Base-by-base conservation (phyloP, 1,139 yeast genomes). In the Sporopachydermia cereana region DNA sequence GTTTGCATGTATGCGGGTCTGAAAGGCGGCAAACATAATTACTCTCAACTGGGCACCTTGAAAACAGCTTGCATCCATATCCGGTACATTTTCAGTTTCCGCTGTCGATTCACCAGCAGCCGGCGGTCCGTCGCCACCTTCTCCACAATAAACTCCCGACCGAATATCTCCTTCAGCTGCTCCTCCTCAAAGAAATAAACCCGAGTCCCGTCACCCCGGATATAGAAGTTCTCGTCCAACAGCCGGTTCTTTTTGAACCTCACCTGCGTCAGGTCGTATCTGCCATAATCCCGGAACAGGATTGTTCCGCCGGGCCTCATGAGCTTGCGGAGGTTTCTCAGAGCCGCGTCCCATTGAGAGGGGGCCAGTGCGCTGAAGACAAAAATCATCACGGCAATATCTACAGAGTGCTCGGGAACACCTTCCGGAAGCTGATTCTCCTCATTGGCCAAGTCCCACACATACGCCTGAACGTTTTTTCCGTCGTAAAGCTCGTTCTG, bases 201-300 rank as follows among this genome's bases (percentile, higher is more conserved):
- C 54, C 98, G 72, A 1, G 99, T 91, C 44, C 98, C 98, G 59
- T 91, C 99, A 36, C 99, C 99, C 57, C 99, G 76, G 39, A 89
- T 86, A 62, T 91, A 91, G 59, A 91, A 91, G 62, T 91, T 89
- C 47, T 91, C 97, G 47, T 86, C 95, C 48, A 91, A 63, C 42
- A 86, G 66, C 56, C 98, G 74, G 42, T 85, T 84, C 60, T 84
- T 85, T 62, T 91, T 93, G 68, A 91, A 88, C 55, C 99, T 68
- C 45, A 91, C 84, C 60, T 91, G 99, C 0, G 98, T 96, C 60
- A 93, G 69, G 62, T 91, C 99, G 57, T 89, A 91, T 52, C 97
- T 74, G 2, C 97, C 97, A 59, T 91, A 91, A 62, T 91, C 99
- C 57, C 99, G 71, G 62, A 93, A 85, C 44, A 91, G 68, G 34